These are phyloP conservation scores for Ogataea siamensis DNA, from an alignment of 805 yeast genomes.

Conservation along the genomic window DNA sequence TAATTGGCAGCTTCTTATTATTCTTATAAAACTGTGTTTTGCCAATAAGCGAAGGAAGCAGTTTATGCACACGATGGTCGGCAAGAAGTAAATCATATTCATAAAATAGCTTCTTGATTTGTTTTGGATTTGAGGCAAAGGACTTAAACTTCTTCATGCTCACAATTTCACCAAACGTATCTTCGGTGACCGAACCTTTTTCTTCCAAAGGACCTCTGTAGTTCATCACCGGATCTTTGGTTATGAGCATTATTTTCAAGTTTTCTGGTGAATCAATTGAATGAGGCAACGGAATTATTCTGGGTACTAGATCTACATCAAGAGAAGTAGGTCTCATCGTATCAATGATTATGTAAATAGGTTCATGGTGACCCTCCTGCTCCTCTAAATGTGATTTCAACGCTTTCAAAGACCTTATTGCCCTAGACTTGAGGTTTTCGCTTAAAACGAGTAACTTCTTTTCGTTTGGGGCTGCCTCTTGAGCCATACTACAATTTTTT, in stretches of 20 bases:
- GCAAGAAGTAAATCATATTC: conserved; percentile 68
- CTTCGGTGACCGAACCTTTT: conserved; percentile 56
- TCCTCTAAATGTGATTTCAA: conserved; percentile 32
- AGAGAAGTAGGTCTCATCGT: conserved; percentile 44
- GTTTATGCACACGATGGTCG: conserved; percentile 64
- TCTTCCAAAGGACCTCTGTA: conserved; percentile 49
- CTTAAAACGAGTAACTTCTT: conserved; percentile 15
- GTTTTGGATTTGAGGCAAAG: conserved; percentile 42
- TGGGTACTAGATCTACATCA: conserved; percentile 49
- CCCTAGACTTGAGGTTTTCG: conserved; percentile 13
- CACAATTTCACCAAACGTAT: conserved; percentile 57
- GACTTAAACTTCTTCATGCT: conserved; percentile 57
- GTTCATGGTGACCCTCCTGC: conserved; percentile 29
- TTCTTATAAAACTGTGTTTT: conserved; percentile 55
- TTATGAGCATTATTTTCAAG: conserved; percentile 56
- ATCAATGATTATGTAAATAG: conserved; percentile 45
- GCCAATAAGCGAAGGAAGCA: conserved; percentile 58
- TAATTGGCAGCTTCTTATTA: conserved; percentile 64
- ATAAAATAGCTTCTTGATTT: conserved; percentile 47
- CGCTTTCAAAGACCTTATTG: conserved; percentile 30
- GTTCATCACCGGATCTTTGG: conserved; percentile 68
- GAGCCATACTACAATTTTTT: background rate
- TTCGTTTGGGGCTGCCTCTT: background rate
- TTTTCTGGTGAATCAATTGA: conserved; percentile 49
- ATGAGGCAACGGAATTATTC: conserved; percentile 57